Evolutionary conservation across 257 asterid species (phyloP).

Genomic region (Lycium ferocissimum): DNA sequence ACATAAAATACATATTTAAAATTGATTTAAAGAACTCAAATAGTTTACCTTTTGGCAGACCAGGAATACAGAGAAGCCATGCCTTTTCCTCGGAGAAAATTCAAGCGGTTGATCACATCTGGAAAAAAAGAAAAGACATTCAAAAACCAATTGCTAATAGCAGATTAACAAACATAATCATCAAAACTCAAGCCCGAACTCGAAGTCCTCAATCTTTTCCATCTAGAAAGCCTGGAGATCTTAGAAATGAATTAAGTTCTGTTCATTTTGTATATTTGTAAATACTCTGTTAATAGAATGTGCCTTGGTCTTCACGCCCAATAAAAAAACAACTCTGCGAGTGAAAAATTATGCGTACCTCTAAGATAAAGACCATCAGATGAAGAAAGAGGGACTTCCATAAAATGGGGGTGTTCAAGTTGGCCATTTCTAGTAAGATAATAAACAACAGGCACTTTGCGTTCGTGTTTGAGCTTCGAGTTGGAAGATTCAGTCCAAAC

Average conservation of each 20-base stretch:
- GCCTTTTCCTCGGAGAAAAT: conserved; percentile 80
- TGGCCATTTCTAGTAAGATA: conserved; percentile 78
- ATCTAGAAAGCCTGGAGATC: neutral
- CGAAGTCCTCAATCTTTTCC: neutral
- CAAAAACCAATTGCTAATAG: neutral
- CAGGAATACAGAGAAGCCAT: conserved; percentile 84
- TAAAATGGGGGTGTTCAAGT: conserved; percentile 95
- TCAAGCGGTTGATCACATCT: conserved; percentile 81
- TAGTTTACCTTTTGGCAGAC: conserved; percentile 74
- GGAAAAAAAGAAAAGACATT: neutral
- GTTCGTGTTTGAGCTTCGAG: conserved; percentile 36
- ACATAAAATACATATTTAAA: neutral
- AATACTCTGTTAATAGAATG: too few species aligned
- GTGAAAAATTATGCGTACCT: conserved; percentile 44
- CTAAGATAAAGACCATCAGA: conserved; percentile 66
- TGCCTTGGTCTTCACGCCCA: too few species aligned
- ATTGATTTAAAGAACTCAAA: neutral
- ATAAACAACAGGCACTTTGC: conserved; percentile 70
- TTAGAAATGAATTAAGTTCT: neutral
- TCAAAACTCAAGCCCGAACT: neutral
- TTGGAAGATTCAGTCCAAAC: conserved; percentile 62
- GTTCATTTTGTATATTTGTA: neutral
- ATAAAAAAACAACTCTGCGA: too few species aligned
- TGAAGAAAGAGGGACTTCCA: conserved; percentile 84
- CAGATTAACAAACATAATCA: neutral